Conservation (phyloP, 1,284 basidiomycete species). For the Ceratobasidium sp. region DNA sequence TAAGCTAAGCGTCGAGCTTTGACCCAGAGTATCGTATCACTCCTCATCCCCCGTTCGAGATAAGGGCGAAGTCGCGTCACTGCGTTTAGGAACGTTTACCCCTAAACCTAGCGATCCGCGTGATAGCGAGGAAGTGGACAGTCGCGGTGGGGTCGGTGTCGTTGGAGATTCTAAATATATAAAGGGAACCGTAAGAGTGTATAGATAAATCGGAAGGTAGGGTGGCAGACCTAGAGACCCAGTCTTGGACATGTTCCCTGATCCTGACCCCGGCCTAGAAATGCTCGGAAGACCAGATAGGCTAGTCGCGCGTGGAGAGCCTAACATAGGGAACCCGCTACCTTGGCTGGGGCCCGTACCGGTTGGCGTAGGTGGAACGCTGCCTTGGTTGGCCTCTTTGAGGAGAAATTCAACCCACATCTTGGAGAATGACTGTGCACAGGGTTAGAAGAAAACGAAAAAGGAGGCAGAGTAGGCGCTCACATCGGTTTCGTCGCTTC, state of each 20-base stretch:
- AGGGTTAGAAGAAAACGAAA: background rate
- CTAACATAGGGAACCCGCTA: background rate
- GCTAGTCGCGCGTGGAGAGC: constrained; percentile 21
- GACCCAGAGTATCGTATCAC: background rate
- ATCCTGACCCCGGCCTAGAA: constrained; percentile 15
- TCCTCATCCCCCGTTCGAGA: constrained; percentile 34
- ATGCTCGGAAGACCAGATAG: constrained; percentile 32
- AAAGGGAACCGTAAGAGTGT: background rate
- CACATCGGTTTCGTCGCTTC: constrained; percentile 83
- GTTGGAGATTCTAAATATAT: constrained; percentile 31
- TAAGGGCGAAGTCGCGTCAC: constrained; percentile 42
- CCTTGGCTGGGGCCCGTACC: constrained; percentile 7
- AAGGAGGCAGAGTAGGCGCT: constrained; percentile 45
- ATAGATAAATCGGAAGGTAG: background rate
- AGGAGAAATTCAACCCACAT: constrained; percentile 96
- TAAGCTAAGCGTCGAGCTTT: too few species aligned
- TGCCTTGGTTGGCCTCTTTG: constrained; percentile 82
- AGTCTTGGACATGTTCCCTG: constrained; percentile 3
- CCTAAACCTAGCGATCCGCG: constrained; percentile 35
- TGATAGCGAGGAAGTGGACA: constrained; percentile 39
- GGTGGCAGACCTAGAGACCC: constrained; percentile 23
- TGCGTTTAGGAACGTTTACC: constrained; percentile 31
- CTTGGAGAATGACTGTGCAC: constrained; percentile 86
- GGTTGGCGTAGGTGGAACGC: constrained; percentile 37
- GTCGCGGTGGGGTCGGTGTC: constrained; percentile 33